These are phyloP conservation scores for Ceratocystis lukuohia DNA, from an alignment of 2,329 filamentous ascomycete species.

Conservation along the genomic window DNA sequence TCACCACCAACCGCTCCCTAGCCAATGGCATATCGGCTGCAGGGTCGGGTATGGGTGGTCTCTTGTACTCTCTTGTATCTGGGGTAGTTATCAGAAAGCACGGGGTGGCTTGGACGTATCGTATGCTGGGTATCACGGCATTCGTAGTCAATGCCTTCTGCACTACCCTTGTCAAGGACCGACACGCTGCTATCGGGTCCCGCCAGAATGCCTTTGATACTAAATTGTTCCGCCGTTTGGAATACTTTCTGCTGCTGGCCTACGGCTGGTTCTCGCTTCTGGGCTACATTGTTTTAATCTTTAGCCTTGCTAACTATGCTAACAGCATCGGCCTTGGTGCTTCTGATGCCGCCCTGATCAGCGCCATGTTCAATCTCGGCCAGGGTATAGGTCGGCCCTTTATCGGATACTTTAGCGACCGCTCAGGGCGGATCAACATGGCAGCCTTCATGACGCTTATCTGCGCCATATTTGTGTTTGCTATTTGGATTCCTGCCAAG, in stretches of 20 bases:
- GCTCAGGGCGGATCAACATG: conserved; percentile 59
- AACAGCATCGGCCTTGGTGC: conserved; percentile 52
- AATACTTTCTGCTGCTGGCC: conserved; percentile 50
- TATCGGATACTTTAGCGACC: conserved; percentile 60
- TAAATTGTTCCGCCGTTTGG: conserved; percentile 43
- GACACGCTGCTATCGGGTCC: conserved; percentile 58
- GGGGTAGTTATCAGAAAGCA: conserved; percentile 55
- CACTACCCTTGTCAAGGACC: conserved; percentile 51
- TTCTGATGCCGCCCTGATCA: conserved; percentile 54
- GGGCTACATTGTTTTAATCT: conserved; percentile 63
- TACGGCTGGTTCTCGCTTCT: conserved; percentile 62
- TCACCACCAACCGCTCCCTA: conserved; percentile 51
- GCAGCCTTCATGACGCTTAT: conserved; percentile 51
- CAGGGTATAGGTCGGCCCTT: conserved; percentile 56
- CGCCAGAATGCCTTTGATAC: conserved; percentile 53
- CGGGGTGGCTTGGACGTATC: conserved; percentile 53
- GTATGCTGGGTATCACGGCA: conserved; percentile 49
- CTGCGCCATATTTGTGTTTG: conserved; percentile 50
- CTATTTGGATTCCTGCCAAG: conserved; percentile 59
- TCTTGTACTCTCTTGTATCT: conserved; percentile 53
- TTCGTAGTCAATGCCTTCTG: conserved; percentile 52
- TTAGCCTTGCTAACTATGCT: conserved; percentile 62
- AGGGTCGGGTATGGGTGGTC: conserved; percentile 63
- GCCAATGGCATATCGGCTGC: conserved; percentile 55
- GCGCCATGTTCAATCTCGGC: conserved; percentile 57